Evolutionary conservation across 495 filamentous ascomycete genomes (phyloP).

Genomic region (Parathielavia appendiculata): DNA sequence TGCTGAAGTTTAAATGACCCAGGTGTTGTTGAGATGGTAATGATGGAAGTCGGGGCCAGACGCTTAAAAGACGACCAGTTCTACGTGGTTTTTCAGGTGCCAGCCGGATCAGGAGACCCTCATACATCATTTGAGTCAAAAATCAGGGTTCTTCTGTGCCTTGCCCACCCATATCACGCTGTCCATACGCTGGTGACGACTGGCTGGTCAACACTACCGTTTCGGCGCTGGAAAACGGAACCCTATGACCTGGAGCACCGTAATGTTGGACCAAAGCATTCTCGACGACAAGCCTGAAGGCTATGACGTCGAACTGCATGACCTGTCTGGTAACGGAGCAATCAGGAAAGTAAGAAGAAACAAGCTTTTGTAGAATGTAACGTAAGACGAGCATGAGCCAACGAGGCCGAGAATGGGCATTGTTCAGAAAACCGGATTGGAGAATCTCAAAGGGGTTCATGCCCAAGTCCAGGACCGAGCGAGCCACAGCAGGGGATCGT

Average conservation of each 20-base stretch:
- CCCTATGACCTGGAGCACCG: not conserved
- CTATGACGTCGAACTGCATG: no score
- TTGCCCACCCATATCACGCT: not conserved
- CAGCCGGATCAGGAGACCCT: constrained; percentile 19
- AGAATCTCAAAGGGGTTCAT: not conserved
- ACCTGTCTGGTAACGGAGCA: no score
- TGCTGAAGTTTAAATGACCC: constrained; percentile 1
- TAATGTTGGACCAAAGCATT: no score
- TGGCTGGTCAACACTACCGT: no score
- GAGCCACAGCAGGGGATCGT: not conserved
- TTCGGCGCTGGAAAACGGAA: no score
- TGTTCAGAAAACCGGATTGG: no score
- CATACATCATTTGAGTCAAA: constrained; percentile 22
- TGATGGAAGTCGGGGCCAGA: not conserved
- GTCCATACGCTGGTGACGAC: no score
- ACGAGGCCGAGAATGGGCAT: no score
- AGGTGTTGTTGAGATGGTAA: constrained; percentile 19
- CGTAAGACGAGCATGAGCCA: no score
- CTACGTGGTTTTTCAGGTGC: constrained; percentile 1
- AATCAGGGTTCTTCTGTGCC: constrained; percentile 21
- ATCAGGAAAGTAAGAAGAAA: no score
- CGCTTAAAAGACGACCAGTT: constrained; percentile 18
- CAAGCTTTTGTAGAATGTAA: no score
- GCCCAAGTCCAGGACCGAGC: not conserved
- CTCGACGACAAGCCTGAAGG: no score